These are phyloP conservation scores for Tillandsia fasciculata DNA, from an alignment of 176 grass and related monocot species.

Conservation along the genomic window DNA sequence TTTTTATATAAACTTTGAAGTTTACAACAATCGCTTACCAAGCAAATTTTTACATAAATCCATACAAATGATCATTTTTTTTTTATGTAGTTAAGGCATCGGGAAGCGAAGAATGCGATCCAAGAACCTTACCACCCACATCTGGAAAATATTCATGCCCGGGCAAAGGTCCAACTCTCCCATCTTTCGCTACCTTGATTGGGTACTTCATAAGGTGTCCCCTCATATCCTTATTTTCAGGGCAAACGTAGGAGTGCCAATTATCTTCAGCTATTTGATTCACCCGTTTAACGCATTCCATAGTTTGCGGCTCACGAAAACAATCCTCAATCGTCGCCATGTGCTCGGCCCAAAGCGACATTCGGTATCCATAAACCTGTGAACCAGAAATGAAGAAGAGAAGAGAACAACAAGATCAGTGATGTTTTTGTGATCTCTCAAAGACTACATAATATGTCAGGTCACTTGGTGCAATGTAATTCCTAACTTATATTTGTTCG, in stretches of 20 bases:
- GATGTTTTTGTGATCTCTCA: background rate
- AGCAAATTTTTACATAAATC: background rate
- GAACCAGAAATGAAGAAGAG: background rate
- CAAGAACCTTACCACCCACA: constrained; percentile 62
- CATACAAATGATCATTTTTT: background rate
- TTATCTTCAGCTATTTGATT: constrained; percentile 50
- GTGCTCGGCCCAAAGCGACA: constrained; percentile 84
- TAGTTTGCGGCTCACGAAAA: constrained; percentile 37
- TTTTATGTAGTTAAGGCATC: constrained; percentile 38
- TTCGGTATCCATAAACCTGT: constrained; percentile 80
- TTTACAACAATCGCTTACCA: background rate
- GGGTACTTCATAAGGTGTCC: constrained; percentile 81
- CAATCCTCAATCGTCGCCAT: constrained; percentile 37
- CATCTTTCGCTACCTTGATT: constrained; percentile 31
- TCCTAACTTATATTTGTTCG: too few species aligned
- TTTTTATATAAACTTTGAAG: background rate
- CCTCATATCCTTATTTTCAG: constrained; percentile 35
- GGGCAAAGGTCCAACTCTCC: constrained; percentile 28
- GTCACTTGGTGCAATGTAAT: too few species aligned
- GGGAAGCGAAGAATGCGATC: constrained; percentile 44
- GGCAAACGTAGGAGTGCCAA: constrained; percentile 38
- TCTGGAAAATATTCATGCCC: constrained; percentile 60
- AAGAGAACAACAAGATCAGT: background rate
- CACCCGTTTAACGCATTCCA: constrained; percentile 51
- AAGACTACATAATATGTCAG: too few species aligned